Base-by-base conservation (phyloP, 345 rosid genomes). In the Citrus mangshanensis region DNA sequence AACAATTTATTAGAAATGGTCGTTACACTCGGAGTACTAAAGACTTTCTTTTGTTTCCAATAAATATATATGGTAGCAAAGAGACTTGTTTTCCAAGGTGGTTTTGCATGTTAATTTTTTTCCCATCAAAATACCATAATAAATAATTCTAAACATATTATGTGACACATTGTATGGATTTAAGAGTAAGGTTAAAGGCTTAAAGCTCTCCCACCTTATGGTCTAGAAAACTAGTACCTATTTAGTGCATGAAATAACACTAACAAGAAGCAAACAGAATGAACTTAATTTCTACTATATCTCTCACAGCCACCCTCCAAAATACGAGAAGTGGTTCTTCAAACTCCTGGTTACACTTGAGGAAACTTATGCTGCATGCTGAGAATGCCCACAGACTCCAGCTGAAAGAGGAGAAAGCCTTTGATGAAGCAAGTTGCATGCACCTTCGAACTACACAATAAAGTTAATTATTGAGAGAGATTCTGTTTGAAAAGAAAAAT, bases 331-430 rank as follows among this genome's bases (percentile, higher is more conserved):
- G 61, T 37, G 70, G 28, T 30, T 72, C 35, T 65, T 59, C 56
- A 74, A 55, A 46, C 63, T 68, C 68, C 72, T 28, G 34, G 51
- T n/a, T 79, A 71, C 80, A 71, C 18, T 65, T 79, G 81, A 51
- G 22, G 56, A 51, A 51, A 51, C 56, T 51, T 51, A 51, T 46
- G 51, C 16, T 12, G 51, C 51, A 46, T 46, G 51, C 51, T 46
- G 5, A 46, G 16, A 56, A 4, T 35, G 25, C 4, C 28, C 65
- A 18, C 12, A 56, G 35, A 55, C 54, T 56, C 35, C 51, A 51
- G 22, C 56, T 16, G 56, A 51, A 51, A 35, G 34, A 12, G n/a
- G 27, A 55, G 67, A n/a, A n/a, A 5, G 22, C 63, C 51, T 30
- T 75, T 55, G 64, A 24, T 24, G 79, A 27, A 66, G 22, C 55